Conservation (phyloP, 129 eudicot genomes). For the Gnaphalium uliginosum region DNA sequence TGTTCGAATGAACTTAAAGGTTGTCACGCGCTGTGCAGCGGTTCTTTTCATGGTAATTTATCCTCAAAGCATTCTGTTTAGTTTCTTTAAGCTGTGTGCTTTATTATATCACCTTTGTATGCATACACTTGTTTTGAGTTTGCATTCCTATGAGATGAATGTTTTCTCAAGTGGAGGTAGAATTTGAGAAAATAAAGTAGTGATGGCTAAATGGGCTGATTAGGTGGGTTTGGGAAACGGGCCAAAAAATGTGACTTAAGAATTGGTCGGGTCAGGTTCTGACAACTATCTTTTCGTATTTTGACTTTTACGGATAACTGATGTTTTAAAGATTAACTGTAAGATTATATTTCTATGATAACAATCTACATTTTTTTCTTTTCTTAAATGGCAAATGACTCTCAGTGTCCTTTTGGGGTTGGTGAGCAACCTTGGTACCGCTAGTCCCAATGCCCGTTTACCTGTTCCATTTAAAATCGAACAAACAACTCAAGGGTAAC, state of each 20-base stretch:
- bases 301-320: too few relatives aligned
- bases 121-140: not conserved
- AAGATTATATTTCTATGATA: too few relatives aligned
- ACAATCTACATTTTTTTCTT: too few relatives aligned
- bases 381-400: too few relatives aligned
- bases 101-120: not conserved
- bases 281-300: too few relatives aligned
- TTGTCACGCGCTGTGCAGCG: conserved; percentile 80
- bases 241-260: not conserved
- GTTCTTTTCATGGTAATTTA: conserved; percentile 84
- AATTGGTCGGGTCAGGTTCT: not conserved
- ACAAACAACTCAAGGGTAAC: not conserved
- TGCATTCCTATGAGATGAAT: not conserved
- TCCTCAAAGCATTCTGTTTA: conserved; percentile 6
- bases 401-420: too few relatives aligned
- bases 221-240: not conserved
- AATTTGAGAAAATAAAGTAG: not conserved
- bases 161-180: not conserved
- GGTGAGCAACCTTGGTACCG: too few relatives aligned
- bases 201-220: not conserved
- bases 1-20: conserved; percentile 94
- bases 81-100: not conserved
- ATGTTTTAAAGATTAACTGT: too few relatives aligned
- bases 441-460: too few relatives aligned
- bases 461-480: too few relatives aligned